phyloP scores from a whole-genome alignment of 306 rosid genomes.

The Sophora flavescens region DNA sequence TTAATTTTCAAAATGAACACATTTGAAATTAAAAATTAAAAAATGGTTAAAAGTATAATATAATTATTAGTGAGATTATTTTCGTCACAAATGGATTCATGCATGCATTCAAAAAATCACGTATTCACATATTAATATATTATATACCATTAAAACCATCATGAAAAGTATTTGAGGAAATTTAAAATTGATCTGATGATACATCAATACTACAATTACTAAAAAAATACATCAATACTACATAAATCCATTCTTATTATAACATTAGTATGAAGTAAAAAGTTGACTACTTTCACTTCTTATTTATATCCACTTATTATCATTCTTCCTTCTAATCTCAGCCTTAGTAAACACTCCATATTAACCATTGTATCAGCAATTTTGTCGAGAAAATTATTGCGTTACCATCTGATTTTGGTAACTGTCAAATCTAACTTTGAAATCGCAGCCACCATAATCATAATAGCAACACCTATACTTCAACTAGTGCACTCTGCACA shows the following conservation, averaged over 20 bases:
- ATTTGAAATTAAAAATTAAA: neutral
- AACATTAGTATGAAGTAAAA: neutral
- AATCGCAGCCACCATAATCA: conserved; percentile 27
- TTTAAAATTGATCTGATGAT: too few relatives aligned
- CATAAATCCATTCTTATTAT: too few relatives aligned
- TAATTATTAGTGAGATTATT: neutral
- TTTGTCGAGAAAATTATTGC: conserved; percentile 7
- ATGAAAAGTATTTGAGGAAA: too few relatives aligned
- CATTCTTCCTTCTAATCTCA: neutral
- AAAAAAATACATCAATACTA: too few relatives aligned
- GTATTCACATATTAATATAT: too few relatives aligned
- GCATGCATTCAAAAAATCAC: too few relatives aligned
- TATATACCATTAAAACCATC: too few relatives aligned
- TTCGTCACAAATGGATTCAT: too few relatives aligned
- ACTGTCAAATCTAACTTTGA: conserved; percentile 14
- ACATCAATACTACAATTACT: too few relatives aligned
- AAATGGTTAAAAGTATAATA: neutral
- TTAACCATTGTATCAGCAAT: neutral
- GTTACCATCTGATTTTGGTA: neutral
- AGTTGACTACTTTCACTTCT: neutral
- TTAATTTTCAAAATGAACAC: neutral
- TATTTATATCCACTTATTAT: neutral
- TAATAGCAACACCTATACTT: conserved; percentile 19
- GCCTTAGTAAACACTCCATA: neutral
- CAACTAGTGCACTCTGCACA: neutral